Percentiles rank a stretch among this genome's conserved stretches.
These are phyloP conservation scores for Hypoxylon fragiforme DNA, from an alignment of 495 filamentous ascomycete species.

Conservation along the genomic window DNA sequence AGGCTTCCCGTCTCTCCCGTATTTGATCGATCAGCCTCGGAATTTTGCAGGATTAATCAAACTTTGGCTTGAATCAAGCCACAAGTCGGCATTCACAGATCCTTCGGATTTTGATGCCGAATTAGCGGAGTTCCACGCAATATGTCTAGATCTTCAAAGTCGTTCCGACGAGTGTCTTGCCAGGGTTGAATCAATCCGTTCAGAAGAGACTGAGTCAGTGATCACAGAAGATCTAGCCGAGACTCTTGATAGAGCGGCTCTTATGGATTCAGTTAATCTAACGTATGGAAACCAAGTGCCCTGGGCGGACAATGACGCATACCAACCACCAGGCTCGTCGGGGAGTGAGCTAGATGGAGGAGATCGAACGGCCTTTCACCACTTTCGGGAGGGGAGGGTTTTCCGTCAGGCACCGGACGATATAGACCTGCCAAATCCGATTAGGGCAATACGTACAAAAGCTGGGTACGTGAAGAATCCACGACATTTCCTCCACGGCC, in stretches of 20 bases:
- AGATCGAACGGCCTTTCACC: conserved; percentile 44
- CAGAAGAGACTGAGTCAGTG: conserved; percentile 72
- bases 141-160: conserved; percentile 71
- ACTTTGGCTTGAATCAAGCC: conserved; percentile 75
- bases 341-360: conserved; percentile 54
- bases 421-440: conserved; percentile 39
- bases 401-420: conserved; percentile 45
- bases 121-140: conserved; percentile 69
- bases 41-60: conserved; percentile 87
- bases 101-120: conserved; percentile 62
- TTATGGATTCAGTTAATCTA: conserved; percentile 43
- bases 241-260: conserved; percentile 68
- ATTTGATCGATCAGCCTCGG: conserved; percentile 87
- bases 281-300: conserved; percentile 38
- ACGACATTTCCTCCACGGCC: conserved; percentile 52
- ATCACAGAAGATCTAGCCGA: conserved; percentile 72
- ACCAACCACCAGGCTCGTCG: conserved; percentile 49
- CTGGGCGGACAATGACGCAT: conserved; percentile 42
- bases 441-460: conserved; percentile 42
- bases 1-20: conserved; percentile 92
- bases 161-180: conserved; percentile 73
- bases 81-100: conserved; percentile 44
- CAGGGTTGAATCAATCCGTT: conserved; percentile 44
- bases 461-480: conserved; percentile 45
- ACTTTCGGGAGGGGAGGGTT: conserved; percentile 47